Evolutionary conservation across 2,329 filamentous ascomycete genomes (phyloP).

Genomic region (Knufia fluminis): DNA sequence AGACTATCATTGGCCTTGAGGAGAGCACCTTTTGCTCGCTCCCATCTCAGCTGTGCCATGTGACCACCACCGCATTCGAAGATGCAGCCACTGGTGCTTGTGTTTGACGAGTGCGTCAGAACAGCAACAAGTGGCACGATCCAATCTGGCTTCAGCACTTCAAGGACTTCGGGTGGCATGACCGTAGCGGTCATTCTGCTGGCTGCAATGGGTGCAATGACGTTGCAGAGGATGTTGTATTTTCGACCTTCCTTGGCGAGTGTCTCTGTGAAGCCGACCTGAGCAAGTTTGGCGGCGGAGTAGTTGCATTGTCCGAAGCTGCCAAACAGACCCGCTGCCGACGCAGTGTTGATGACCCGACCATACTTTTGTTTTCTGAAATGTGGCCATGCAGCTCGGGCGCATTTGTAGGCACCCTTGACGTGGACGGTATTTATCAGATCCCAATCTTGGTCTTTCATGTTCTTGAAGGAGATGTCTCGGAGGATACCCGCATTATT

Average conservation of each 20-base stretch:
- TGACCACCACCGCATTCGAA: conserved; percentile 92
- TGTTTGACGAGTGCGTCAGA: conserved; percentile 78
- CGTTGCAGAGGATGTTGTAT: conserved; percentile 95
- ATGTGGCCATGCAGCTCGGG: conserved; percentile 88
- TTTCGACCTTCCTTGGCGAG: conserved; percentile 94
- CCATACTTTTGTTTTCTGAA: conserved; percentile 99
- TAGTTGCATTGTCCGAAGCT: conserved; percentile 96
- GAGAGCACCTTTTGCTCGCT: conserved; percentile 79
- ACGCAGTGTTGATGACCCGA: conserved; percentile 90
- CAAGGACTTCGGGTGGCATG: conserved; percentile 87
- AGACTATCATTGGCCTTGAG: conserved; percentile 81
- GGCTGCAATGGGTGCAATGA: conserved; percentile 89
- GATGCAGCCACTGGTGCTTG: conserved; percentile 72
- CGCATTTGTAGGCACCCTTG: conserved; percentile 88
- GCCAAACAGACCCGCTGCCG: conserved; percentile 90
- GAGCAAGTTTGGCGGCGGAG: conserved; percentile 87
- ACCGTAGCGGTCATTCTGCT: conserved; percentile 92
- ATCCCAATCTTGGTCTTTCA: conserved; percentile 96
- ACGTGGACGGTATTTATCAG: conserved; percentile 88
- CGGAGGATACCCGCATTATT: conserved; percentile 97
- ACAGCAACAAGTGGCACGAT: conserved; percentile 86
- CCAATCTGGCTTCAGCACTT: conserved; percentile 83
- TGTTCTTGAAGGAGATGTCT: conserved; percentile 97
- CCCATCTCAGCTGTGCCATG: conserved; percentile 88
- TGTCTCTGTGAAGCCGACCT: conserved; percentile 96